phyloP scores from a whole-genome alignment of 352 stramenopile genomes.

The Lagenidium sp. region DNA sequence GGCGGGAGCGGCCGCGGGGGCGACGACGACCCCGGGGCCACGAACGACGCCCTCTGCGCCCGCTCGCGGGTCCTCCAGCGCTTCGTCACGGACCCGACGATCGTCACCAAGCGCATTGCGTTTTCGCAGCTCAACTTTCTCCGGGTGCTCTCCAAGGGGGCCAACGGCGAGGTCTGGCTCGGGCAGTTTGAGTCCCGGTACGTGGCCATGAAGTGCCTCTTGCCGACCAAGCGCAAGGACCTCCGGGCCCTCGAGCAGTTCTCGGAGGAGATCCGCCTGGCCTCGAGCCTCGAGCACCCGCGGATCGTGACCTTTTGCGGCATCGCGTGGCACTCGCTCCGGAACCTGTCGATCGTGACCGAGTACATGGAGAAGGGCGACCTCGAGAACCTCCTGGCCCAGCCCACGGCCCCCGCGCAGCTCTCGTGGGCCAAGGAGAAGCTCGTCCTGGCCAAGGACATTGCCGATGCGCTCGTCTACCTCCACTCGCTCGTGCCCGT shows the following conservation, averaged over 20 bases:
- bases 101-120: slow-evolving; percentile 70
- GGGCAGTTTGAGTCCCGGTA: slow-evolving; percentile 64
- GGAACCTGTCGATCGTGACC: slow-evolving; percentile 66
- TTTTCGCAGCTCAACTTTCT: slow-evolving; percentile 70
- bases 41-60: slow-evolving; percentile 56
- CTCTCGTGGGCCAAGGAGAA: slow-evolving; percentile 56
- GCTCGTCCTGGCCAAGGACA: slow-evolving; percentile 43
- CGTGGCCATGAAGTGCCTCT: slow-evolving; percentile 71
- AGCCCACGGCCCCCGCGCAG: slow-evolving; percentile 19
- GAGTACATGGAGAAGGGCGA: slow-evolving; percentile 78
- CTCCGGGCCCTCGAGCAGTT: slow-evolving; percentile 63
- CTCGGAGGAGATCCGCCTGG: slow-evolving; percentile 72
- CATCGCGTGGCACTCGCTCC: slow-evolving; percentile 67
- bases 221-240: slow-evolving; percentile 54
- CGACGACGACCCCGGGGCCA: slow-evolving; percentile 33
- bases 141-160: slow-evolving; percentile 59
- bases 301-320: slow-evolving; percentile 78
- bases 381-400: slow-evolving; percentile 36
- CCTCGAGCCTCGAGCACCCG: slow-evolving; percentile 65
- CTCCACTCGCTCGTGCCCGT: slow-evolving; percentile 55
- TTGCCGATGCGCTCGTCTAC: slow-evolving; percentile 63
- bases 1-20: slow-evolving; percentile 26
- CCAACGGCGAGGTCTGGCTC: slow-evolving; percentile 77
- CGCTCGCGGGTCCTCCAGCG: slow-evolving; percentile 39
- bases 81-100: slow-evolving; percentile 57